Conservation (phyloP, 2,329 filamentous ascomycete genomes). For the Fusarium chaquense region DNA sequence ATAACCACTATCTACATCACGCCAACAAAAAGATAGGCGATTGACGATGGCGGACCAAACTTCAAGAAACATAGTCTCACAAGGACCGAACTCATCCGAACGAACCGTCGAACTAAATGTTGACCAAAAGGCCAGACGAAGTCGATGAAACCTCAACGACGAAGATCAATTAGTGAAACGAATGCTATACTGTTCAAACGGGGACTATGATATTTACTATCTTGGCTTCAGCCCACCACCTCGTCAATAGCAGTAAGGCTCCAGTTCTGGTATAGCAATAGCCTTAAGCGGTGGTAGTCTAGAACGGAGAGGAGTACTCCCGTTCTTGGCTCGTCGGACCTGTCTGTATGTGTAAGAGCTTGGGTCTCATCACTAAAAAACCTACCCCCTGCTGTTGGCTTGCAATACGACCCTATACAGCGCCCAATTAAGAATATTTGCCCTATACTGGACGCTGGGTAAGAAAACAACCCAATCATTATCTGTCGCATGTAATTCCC, state of each 20-base stretch:
- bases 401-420: slow-evolving; percentile 26
- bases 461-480: slow-evolving; percentile 12
- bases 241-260: not conserved
- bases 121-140: not conserved
- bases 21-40: not conserved
- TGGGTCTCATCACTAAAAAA: slow-evolving; percentile 33
- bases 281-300: not conserved
- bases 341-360: slow-evolving; percentile 31
- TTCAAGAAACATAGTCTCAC: not conserved
- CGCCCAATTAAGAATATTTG: slow-evolving; percentile 15
- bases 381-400: slow-evolving; percentile 4
- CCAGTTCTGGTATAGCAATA: not conserved
- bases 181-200: slow-evolving; percentile 19
- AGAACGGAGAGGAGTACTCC: slow-evolving; percentile 27
- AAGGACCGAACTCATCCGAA: not conserved
- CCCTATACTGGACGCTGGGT: slow-evolving; percentile 31
- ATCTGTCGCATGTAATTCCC: slow-evolving; percentile 19
- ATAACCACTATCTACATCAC: not conserved
- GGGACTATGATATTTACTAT: slow-evolving; percentile 21
- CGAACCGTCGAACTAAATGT: not conserved
- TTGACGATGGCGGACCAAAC: not conserved
- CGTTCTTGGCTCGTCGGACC: slow-evolving; percentile 39
- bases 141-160: slow-evolving; percentile 28
- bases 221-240: slow-evolving; percentile 15
- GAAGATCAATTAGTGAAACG: slow-evolving; percentile 32